Conservation (phyloP, 2,329 filamentous ascomycete genomes). For the Mycosphaerella arachidis region DNA sequence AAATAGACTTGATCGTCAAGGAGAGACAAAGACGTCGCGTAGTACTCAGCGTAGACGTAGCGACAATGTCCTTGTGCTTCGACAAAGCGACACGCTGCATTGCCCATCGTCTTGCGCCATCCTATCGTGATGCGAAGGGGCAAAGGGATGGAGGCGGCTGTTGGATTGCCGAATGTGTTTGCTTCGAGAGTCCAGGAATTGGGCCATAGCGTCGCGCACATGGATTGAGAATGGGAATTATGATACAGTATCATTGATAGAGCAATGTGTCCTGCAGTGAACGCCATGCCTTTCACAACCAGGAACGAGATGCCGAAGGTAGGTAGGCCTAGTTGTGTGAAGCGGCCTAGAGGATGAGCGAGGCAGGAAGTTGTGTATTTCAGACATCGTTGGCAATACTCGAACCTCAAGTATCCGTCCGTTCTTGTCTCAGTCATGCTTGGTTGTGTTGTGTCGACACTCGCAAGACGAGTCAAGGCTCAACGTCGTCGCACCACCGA, state of each 20-base stretch:
- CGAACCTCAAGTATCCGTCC: not conserved
- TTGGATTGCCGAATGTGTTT: too few species aligned
- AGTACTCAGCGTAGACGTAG: not conserved
- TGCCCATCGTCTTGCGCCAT: not conserved
- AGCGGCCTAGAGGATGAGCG: not conserved
- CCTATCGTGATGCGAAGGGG: not conserved
- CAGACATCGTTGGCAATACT: not conserved
- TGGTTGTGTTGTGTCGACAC: not conserved
- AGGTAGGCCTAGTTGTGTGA: not conserved
- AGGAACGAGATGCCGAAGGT: too few species aligned
- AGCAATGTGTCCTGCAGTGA: too few species aligned
- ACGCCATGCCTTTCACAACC: too few species aligned
- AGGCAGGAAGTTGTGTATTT: not conserved
- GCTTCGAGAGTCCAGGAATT: too few species aligned
- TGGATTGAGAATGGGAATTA: too few species aligned
- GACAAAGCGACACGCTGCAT: not conserved
- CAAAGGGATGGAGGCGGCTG: too few species aligned
- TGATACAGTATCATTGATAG: too few species aligned
- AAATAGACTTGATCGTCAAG: not conserved
- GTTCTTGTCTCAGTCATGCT: not conserved
- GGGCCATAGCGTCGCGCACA: too few species aligned
- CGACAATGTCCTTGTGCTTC: not conserved
- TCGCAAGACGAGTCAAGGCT: not conserved
- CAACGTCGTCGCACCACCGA: not conserved
- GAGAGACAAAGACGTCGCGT: not conserved